Evolutionary conservation across 441 rosid genomes (phyloP), one percentile per base, ranked within the genome.

Genomic region (Pelargonium exstipulatum): DNA sequence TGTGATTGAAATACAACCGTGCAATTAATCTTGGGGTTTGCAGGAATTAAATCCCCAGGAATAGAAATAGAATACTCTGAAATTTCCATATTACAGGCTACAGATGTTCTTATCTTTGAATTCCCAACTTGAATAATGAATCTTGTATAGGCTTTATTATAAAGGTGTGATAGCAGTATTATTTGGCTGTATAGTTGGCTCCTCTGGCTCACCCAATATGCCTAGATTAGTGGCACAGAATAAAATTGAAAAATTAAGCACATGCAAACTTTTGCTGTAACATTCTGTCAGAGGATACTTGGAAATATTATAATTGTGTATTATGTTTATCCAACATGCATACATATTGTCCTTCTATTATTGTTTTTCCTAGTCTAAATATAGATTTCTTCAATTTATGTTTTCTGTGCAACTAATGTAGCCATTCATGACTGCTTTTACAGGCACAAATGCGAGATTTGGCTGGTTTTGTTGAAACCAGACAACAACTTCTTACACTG

Each of bases 361-460:
- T 26, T 26, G 13, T 60, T 24, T 61, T 24, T 61, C 7, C 8
- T 48, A 12, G 42, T n/a, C 17, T 24, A 26, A 10, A 61, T 26
- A 42, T 24, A 22, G 24, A 58, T 58, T 58, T 42, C 46, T 26
- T 58, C 12, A 58, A 2, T 58, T 26, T 61, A 14, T 12, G 10
- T 61, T 24, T 61, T 42, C 9, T 13, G 3, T 42, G 46, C 40
- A 26, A 26, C 40, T 26, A 61, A 26, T 26, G 37, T 40, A 61
- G 64, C 64, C 42, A 26, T 61, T 61, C 17, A 26, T 61, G 16
- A 62, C 68, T 46, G 61, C 69, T 78, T 83, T 71, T 85, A 79
- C 82, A 95, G 99, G 98, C 99, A 73, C 99, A 95, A 85, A 95
- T 92, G 98, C 94, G 99, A 67, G 99, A 95, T 83, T 84, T 92